phyloP scores from a whole-genome alignment of 768 basidiomycete genomes.

The Boletus reticuloceps region DNA sequence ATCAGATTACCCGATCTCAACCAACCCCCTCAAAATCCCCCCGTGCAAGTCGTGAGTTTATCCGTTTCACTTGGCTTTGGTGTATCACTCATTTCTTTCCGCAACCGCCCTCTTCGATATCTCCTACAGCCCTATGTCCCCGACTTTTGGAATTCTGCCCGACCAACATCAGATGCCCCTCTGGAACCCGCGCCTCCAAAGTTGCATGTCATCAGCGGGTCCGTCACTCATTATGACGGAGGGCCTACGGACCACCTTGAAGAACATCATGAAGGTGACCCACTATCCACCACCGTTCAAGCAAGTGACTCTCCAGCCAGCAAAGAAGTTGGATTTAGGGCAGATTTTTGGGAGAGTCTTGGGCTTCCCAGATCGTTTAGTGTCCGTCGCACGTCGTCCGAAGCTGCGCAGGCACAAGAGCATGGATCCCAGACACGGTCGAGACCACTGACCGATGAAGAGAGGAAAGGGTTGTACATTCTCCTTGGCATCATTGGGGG shows the following conservation, averaged over 20 bases:
- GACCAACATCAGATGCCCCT: slow-evolving; percentile 30
- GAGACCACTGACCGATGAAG: slow-evolving; percentile 40
- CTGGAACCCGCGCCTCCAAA: slow-evolving; percentile 38
- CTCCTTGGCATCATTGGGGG: slow-evolving; percentile 48
- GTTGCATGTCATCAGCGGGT: slow-evolving; percentile 48
- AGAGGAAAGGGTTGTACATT: slow-evolving; percentile 46
- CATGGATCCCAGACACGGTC: slow-evolving; percentile 21
- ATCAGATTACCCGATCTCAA: slow-evolving; percentile 58
- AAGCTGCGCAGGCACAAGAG: slow-evolving; percentile 12
- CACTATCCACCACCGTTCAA: not conserved
- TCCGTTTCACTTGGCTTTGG: slow-evolving; percentile 2
- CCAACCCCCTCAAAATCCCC: slow-evolving; percentile 38
- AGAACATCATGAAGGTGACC: slow-evolving; percentile 11
- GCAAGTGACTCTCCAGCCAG: slow-evolving; percentile 14
- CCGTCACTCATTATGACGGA: slow-evolving; percentile 45
- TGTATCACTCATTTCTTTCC: slow-evolving; percentile 5
- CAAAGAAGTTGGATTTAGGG: slow-evolving; percentile 23
- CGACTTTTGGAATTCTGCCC: slow-evolving; percentile 58
- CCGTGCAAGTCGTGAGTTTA: slow-evolving; percentile 57
- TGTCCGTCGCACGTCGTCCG: slow-evolving; percentile 15
- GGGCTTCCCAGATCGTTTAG: slow-evolving; percentile 34
- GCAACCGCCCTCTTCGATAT: too few relatives aligned
- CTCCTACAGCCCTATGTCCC: slow-evolving; percentile 51
- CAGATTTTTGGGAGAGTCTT: slow-evolving; percentile 38
- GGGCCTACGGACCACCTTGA: slow-evolving; percentile 46